phyloP scores from a whole-genome alignment of 305 asterid genomes.

The Fraxinus baroniana region DNA sequence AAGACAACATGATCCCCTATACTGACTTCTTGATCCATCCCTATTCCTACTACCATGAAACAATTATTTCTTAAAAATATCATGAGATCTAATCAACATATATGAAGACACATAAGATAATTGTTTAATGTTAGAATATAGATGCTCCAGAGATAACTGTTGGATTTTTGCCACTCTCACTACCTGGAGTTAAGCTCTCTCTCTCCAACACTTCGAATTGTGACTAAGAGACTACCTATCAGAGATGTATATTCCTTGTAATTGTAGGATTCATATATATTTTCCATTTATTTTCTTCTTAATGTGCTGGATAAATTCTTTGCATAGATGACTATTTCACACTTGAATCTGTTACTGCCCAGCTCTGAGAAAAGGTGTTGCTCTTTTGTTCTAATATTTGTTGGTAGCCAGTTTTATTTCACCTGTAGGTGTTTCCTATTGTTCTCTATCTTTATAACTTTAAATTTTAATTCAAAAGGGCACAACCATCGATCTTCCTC shows the following conservation, averaged over 20 bases:
- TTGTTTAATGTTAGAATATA: background rate
- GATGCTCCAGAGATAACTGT: background rate
- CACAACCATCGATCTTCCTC: constrained; percentile 16
- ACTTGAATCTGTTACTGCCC: background rate
- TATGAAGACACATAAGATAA: background rate
- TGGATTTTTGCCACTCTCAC: background rate
- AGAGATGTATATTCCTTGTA: background rate
- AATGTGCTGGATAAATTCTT: constrained; percentile 5
- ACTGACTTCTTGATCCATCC: background rate
- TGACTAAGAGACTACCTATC: background rate
- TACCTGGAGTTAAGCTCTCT: background rate
- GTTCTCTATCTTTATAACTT: constrained; percentile 5
- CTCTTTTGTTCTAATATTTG: background rate
- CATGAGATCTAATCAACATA: background rate
- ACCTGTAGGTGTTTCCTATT: constrained; percentile 5
- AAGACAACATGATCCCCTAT: background rate
- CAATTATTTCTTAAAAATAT: background rate
- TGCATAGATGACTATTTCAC: constrained; percentile 5
- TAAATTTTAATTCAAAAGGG: background rate
- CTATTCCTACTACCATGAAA: background rate
- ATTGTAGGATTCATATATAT: background rate
- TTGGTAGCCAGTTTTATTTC: background rate
- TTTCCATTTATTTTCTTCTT: constrained; percentile 9
- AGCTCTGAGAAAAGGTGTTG: background rate
- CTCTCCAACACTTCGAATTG: background rate